Evolutionary conservation across 1,139 yeast genomes (phyloP), one percentile per base, ranked within the genome.

Genomic region (Nakaseomyces bracarensis): DNA sequence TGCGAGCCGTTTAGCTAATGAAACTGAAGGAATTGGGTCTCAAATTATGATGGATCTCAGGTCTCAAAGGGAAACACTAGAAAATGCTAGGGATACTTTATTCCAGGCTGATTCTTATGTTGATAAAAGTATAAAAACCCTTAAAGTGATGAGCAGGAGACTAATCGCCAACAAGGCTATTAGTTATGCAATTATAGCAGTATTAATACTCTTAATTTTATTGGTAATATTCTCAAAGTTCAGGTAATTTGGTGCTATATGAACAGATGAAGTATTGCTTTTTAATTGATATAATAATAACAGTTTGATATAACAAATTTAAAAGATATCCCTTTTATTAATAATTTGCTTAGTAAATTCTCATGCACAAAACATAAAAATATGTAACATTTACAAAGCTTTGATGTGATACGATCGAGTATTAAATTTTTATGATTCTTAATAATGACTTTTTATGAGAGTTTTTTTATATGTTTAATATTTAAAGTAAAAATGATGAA

Each of bases 141-240:
- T 93, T 56, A 80, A 86, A 55, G 74, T 86, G 18, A 93, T 93
- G 98, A 82, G 96, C 23, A 74, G 97, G 63, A 69, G 98, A 56
- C 73, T 91, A 71, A 89, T 94, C n/a, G 94, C 97, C 3, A 93
- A 93, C 65, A 82, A 87, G 63, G 73, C 89, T 53, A 85, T 93
- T 48, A 87, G 95, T 46, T 86, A 87, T 55, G 95, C 95, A n/a
- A 91, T 93, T 46, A 91, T 93, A 46, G 95, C 84, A 2, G 89
- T 91, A 13, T 73, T 93, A 56, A 78, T 91, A 5, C 60, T 91
- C 44, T 72, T 93, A 55, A 93, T 93, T 44, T 69, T 91, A 49
- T 71, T 93, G 51, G 96, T 89, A 19, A 70, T 91, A 49, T 87
- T 85, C 43, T 81, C 91, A 59, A 91, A 91, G 64, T 86, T 91